Evolutionary conservation across 2,329 filamentous ascomycete genomes (phyloP), one percentile per base, ranked within the genome.

Genomic region (Cadophora sp.): DNA sequence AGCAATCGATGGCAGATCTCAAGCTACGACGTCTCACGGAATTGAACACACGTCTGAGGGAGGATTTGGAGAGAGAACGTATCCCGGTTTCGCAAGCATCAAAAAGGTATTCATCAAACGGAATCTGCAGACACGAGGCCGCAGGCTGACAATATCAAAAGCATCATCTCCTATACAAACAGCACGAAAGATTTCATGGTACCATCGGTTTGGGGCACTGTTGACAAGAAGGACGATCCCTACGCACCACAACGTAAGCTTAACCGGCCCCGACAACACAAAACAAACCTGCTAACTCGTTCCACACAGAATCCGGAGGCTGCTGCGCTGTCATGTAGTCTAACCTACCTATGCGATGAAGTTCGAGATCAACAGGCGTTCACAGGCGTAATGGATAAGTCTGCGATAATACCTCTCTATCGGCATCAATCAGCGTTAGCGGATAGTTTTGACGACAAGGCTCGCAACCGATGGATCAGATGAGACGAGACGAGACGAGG

Each of bases 101-200:
- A 66, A 91, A 91, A 55, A 58, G 63, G 56, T 50, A 65, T n/a
- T 33, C 2, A 27, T 5, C 41, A n/a, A 20, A 30, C 36, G 14
- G 14, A 22, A 11, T 47, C 22, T 47, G 13, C 16, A 11, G n/a
- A n/a, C 45, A 33, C 18, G 11, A 24, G 7, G 48, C 39, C 16
- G 39, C 48, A 45, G n/a, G 47, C 33, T 63, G 36, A 63, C 53
- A 16, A 11, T 11, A 22, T 56, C 6, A 43, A 62, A 36, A 99
- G 96, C 81, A 92, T 98, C 80, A 98, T 98, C 80, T 92, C 93
- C 75, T 98, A 98, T 84, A 98, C 95, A 82, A 97, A 97, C 81
- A 94, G 93, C 81, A 97, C 96, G 75, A 92, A 95, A 81, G 96
- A 99, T 24, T 98, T 97, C 84, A 98, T 99, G 96, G 94, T 98